Conservation (phyloP, 441 rosid species). For the Aquilaria agallochum region DNA sequence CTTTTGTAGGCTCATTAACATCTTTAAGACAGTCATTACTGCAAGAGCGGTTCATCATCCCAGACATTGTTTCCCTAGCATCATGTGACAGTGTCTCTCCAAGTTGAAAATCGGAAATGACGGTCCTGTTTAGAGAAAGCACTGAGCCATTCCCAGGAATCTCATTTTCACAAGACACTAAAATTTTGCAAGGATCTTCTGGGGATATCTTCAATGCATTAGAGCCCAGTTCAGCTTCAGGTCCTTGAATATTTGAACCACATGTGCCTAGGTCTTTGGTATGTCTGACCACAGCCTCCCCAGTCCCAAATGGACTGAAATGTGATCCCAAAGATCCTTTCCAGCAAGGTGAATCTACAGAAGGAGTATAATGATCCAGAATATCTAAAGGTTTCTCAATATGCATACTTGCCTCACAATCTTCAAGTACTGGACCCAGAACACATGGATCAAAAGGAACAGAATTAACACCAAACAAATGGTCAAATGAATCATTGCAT, state of each 20-base stretch:
- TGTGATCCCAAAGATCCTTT: constrained; percentile 43
- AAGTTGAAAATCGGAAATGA: constrained; percentile 20
- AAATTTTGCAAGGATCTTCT: constrained; percentile 28
- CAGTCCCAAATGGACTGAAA: constrained; percentile 27
- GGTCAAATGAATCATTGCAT: constrained; percentile 24
- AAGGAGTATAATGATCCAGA: constrained; percentile 33
- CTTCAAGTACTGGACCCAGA: constrained; percentile 28
- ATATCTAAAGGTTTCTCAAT: constrained; percentile 35
- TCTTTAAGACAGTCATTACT: constrained; percentile 21
- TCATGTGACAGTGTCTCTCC: constrained; percentile 27
- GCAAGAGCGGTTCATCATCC: not conserved
- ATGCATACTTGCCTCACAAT: constrained; percentile 27
- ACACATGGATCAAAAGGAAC: constrained; percentile 31
- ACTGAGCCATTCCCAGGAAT: constrained; percentile 19
- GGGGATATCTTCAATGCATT: constrained; percentile 25
- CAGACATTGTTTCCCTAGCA: constrained; percentile 23
- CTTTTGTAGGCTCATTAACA: constrained; percentile 16
- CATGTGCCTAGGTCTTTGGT: constrained; percentile 31
- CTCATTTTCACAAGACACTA: constrained; percentile 20
- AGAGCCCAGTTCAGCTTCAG: constrained; percentile 24
- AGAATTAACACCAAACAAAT: constrained; percentile 19
- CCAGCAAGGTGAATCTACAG: constrained; percentile 60
- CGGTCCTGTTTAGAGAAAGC: constrained; percentile 28
- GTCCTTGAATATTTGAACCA: constrained; percentile 30
- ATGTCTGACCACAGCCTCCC: constrained; percentile 22